Evolutionary conservation across 2,329 filamentous ascomycete species (phyloP).

Genomic region (Clarireedia hainanense): DNA sequence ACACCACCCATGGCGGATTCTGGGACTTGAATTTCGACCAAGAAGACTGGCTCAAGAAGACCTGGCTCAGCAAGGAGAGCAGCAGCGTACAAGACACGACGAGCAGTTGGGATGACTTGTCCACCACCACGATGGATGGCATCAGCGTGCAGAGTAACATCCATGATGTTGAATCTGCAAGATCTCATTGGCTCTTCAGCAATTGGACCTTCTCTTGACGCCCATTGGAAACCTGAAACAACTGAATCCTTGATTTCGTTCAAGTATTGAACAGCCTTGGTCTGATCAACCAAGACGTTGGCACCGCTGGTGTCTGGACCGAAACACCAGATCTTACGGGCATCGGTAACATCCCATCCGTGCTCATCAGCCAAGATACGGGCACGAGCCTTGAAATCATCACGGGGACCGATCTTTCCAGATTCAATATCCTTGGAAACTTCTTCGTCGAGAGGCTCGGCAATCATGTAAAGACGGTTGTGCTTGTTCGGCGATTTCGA

Average conservation of each 20-base stretch:
- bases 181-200: constrained; percentile 98
- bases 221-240: constrained; percentile 99
- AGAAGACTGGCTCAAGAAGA: constrained; percentile 95
- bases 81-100: constrained; percentile 94
- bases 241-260: constrained; percentile 99
- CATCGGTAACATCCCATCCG: constrained; percentile 99
- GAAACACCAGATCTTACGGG: constrained; percentile 99
- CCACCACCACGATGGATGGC: constrained; percentile 99
- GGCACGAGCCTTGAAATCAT: constrained; percentile 98
- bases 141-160: constrained; percentile 99
- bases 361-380: constrained; percentile 93
- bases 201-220: constrained; percentile 91
- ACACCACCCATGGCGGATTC: constrained; percentile 99
- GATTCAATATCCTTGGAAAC: constrained; percentile 81
- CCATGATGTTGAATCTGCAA: constrained; percentile 96
- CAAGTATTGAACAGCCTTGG: constrained; percentile 99
- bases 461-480: constrained; percentile 98
- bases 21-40: constrained; percentile 98
- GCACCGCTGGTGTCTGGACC: constrained; percentile 95
- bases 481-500: constrained; percentile 99
- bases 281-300: constrained; percentile 99
- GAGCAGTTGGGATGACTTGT: constrained; percentile 95
- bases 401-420: constrained; percentile 88
- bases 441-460: constrained; percentile 86
- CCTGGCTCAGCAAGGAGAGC: constrained; percentile 83